Percentiles rank a stretch among this genome's conserved stretches.
Conservation (phyloP, 2,329 filamentous ascomycete genomes). For the Colletotrichum tabaci region DNA sequence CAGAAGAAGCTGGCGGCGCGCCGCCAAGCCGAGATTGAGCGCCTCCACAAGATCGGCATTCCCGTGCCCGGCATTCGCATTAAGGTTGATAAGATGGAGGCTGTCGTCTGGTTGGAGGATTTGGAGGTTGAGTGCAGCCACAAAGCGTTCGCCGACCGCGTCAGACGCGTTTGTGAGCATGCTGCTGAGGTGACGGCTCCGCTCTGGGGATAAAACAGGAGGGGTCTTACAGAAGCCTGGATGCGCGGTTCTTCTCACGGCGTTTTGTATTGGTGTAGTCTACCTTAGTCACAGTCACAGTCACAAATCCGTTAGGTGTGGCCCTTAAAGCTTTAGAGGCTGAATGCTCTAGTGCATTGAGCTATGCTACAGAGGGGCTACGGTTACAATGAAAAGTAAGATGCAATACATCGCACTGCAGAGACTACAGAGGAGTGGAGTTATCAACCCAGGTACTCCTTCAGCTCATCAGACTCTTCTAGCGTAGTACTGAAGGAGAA, state of each 20-base stretch:
- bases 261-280: constrained; percentile 13
- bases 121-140: constrained; percentile 90
- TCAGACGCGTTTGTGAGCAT: constrained; percentile 90
- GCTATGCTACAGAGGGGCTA: constrained; percentile 44
- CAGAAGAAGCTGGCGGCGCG: constrained; percentile 64
- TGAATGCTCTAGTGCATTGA: constrained; percentile 40
- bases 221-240: not conserved
- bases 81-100: constrained; percentile 88
- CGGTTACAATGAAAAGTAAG: constrained; percentile 40
- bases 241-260: constrained; percentile 3
- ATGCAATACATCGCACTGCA: constrained; percentile 24
- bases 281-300: constrained; percentile 36
- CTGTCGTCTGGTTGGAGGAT: constrained; percentile 92
- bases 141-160: constrained; percentile 83
- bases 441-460: constrained; percentile 66
- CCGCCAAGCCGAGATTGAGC: constrained; percentile 79
- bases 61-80: constrained; percentile 92
- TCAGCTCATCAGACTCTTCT: constrained; percentile 82
- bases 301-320: not conserved
- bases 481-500: constrained; percentile 89
- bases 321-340: not conserved
- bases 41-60: constrained; percentile 87
- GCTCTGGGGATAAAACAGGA: constrained; percentile 66
- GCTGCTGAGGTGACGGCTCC: constrained; percentile 90
- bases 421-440: not conserved